Base-by-base conservation (phyloP, 331 rosid species). In the Malus hybrid region DNA sequence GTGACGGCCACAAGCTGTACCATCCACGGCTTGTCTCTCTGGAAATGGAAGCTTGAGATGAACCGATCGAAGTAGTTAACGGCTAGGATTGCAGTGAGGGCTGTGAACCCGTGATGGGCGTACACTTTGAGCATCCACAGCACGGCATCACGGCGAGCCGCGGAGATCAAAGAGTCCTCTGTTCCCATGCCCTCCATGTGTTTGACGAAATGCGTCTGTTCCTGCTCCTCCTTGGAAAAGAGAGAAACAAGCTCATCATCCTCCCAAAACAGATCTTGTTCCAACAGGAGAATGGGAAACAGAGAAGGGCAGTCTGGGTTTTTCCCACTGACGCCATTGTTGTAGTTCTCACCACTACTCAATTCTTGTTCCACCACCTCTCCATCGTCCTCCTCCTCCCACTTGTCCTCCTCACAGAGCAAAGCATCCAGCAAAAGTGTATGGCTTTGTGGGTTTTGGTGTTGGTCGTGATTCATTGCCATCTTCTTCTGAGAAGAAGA, bases 1-100 rank as follows among this genome's bases (percentile, higher is more conserved):
- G 99, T 86, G 59, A 95, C 93, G 55, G 96, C 90, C 50, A 89
- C 93, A 56, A 95, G 99, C 69, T 89, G 93, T 54, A 86, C 82
- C 92, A 85, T 86, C 96, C 99, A 92, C 27, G 96, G 97, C 84
- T 90, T 89, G 69, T 92, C 92, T 59, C 83, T 80, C 73, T 92
- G 97, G 71, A 89, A 84, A 71, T 83, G 86, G 79, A 80, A 83
- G 69, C 86, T 83, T 19, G 73, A 48, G 80, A 92, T 84, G 84
- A 92, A 88, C 78, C 88, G 86, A 61, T 95, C 97, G 6, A 92
- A 67, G 59, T 90, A 95, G 76, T 89, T 86, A 54, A 95, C 85
- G 65, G 97, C 97, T 42, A 95, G 77, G 63, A 90, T 87, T 60
- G 97, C 95, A n/a, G 99, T 90, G 9, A 90, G 90, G 32, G 92